Evolutionary conservation across 1,284 basidiomycete species (phyloP).

Genomic region (Moesziomyces sp.): DNA sequence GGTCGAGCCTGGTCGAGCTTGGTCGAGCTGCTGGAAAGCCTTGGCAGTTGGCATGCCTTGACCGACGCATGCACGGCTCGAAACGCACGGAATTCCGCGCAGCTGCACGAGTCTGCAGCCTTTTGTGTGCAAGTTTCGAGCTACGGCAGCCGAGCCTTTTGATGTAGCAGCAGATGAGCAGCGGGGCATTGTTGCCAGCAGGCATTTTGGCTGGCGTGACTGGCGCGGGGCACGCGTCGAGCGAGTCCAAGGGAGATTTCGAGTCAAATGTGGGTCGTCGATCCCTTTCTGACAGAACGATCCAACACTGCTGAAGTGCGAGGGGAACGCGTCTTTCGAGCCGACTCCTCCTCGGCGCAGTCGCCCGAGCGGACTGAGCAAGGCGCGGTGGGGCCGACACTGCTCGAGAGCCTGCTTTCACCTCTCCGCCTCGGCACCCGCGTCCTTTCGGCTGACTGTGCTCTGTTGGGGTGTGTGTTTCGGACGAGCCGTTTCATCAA

Average conservation of each 20-base stretch:
- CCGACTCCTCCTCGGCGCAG: neutral
- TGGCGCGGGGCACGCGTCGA: neutral
- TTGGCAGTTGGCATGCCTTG: neutral
- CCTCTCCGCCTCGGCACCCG: too few species aligned
- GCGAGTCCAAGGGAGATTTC: neutral
- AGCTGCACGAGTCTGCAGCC: neutral
- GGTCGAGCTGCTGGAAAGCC: neutral
- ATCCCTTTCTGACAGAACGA: neutral
- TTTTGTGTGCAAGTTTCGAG: neutral
- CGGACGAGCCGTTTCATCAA: neutral
- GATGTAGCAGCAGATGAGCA: neutral
- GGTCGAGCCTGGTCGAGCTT: neutral
- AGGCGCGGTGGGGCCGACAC: too few species aligned
- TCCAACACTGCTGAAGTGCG: neutral
- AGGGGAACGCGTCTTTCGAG: neutral
- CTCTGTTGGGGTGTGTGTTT: conserved; percentile 11
- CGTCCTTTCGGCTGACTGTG: neutral
- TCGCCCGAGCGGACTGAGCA: neutral
- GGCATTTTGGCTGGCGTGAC: neutral
- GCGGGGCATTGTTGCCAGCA: neutral
- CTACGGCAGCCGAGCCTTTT: neutral
- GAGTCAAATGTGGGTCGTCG: neutral
- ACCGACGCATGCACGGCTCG: neutral
- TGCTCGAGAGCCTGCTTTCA: too few species aligned
- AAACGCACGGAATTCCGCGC: neutral